These are phyloP conservation scores for Skeletonema tropicum DNA, from an alignment of 108 stramenopile species.

Conservation along the genomic window DNA sequence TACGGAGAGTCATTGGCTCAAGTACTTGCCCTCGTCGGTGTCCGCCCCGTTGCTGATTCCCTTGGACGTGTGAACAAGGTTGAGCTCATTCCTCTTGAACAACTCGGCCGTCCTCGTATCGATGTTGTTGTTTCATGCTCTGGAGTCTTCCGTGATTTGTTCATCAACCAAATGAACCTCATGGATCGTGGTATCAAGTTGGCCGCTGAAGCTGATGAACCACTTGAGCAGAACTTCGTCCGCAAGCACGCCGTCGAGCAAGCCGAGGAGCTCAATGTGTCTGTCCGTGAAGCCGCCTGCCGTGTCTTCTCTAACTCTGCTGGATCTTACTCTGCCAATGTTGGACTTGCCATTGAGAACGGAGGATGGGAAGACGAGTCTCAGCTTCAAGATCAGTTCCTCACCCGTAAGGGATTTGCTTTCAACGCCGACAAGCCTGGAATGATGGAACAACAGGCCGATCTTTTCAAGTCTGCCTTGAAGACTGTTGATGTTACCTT, in stretches of 20 bases:
- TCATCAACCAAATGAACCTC: conserved; percentile 99
- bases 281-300: conserved; percentile 90
- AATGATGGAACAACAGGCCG: conserved; percentile 96
- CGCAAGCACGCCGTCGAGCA: conserved; percentile 94
- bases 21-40: conserved; percentile 93
- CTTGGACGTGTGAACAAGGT: conserved; percentile 98
- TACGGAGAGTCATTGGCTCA: conserved; percentile 96
- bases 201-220: conserved; percentile 97
- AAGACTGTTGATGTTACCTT: conserved; percentile 96
- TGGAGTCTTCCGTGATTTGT: conserved; percentile 97
- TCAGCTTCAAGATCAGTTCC: conserved; percentile 95
- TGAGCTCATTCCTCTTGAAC: conserved; percentile 96
- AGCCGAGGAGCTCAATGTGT: conserved; percentile 88
- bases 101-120: conserved; percentile 94
- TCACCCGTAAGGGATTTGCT: conserved; percentile 94
- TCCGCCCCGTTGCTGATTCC: conserved; percentile 92
- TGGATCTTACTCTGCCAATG: conserved; percentile 96
- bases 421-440: conserved; percentile 98
- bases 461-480: conserved; percentile 92
- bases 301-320: conserved; percentile 98
- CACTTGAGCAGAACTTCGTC: conserved; percentile 90
- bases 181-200: conserved; percentile 98
- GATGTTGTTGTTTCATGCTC: conserved; percentile 98
- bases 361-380: conserved; percentile 96
- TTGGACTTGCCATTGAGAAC: conserved; percentile 97